Evolutionary conservation across 1,284 basidiomycete species (phyloP).

Genomic region (Cystobasidium sp.): DNA sequence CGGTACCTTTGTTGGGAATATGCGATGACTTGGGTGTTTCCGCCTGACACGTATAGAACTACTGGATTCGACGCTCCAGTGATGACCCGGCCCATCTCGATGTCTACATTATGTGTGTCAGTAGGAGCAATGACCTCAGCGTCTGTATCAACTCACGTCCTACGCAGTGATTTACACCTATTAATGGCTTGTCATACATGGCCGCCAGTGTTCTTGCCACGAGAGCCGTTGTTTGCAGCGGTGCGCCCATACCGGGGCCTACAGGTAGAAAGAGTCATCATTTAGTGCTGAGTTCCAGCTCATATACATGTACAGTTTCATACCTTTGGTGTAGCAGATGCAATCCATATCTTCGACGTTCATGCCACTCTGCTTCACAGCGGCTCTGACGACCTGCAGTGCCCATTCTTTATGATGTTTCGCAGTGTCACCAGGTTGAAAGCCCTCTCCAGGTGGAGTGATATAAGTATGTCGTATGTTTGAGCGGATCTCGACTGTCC

Average conservation of each 20-base stretch:
- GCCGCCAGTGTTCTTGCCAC: conserved; percentile 92
- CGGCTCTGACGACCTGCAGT: conserved; percentile 77
- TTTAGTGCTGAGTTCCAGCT: neutral
- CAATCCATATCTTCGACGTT: conserved; percentile 82
- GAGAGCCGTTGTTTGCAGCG: conserved; percentile 89
- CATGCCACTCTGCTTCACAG: conserved; percentile 72
- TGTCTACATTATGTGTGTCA: conserved; percentile 77
- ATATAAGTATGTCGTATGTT: conserved; percentile 92
- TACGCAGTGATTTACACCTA: conserved; percentile 98
- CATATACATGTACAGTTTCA: conserved; percentile 34
- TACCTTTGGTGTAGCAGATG: conserved; percentile 96
- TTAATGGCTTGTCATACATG: conserved; percentile 85
- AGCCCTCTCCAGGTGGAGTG: conserved; percentile 96
- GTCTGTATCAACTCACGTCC: conserved; percentile 84
- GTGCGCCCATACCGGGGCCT: conserved; percentile 99
- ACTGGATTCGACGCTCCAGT: conserved; percentile 94
- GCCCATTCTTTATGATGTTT: conserved; percentile 95
- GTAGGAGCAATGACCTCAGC: neutral
- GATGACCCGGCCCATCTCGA: conserved; percentile 97
- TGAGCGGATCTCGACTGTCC: conserved; percentile 57
- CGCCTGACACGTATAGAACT: conserved; percentile 97
- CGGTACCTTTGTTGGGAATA: conserved; percentile 96
- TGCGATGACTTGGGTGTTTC: conserved; percentile 98
- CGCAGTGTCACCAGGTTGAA: conserved; percentile 92
- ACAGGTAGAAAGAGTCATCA: conserved; percentile 8